A percentile compares a stretch with the other conserved stretches of the same genome.
Evolutionary conservation across 1,139 yeast species (phyloP).

Genomic region (Kodamaea ohmeri): DNA sequence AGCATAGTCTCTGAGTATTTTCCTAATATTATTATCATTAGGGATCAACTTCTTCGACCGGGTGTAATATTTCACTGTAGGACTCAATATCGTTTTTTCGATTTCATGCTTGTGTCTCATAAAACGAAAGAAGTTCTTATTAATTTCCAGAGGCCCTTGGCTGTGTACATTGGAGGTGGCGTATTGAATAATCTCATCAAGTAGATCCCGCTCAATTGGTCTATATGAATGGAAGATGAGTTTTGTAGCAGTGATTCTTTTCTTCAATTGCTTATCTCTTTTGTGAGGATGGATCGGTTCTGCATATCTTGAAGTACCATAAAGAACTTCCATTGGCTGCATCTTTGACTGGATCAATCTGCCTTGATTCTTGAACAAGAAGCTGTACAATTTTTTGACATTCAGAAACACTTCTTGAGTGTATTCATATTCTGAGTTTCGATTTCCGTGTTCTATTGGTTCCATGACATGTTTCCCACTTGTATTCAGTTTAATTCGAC

Average conservation of each 20-base stretch:
- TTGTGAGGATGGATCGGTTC: conserved; percentile 29
- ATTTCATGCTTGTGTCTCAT: conserved; percentile 24
- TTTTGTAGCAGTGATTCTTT: conserved; percentile 27
- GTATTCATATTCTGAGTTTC: neutral
- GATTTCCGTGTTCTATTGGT: no score
- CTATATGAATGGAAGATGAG: conserved; percentile 16
- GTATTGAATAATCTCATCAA: conserved; percentile 19
- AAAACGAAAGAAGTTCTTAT: conserved; percentile 29
- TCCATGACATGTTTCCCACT: no score
- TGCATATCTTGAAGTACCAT: conserved; percentile 34
- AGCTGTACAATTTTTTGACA: conserved; percentile 19
- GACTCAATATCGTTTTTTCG: conserved; percentile 16
- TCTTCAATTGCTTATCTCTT: conserved; percentile 26
- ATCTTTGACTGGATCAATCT: conserved; percentile 24
- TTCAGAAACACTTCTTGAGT: neutral
- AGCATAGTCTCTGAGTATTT: conserved; percentile 30
- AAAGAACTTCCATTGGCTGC: conserved; percentile 32
- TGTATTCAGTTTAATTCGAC: no score
- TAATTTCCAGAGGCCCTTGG: conserved; percentile 16
- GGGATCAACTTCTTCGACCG: conserved; percentile 33
- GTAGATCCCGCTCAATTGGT: conserved; percentile 25
- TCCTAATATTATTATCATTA: conserved; percentile 30
- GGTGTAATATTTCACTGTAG: conserved; percentile 18
- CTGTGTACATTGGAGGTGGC: conserved; percentile 15
- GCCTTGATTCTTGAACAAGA: conserved; percentile 20